Conservation (phyloP, 345 rosid genomes). For the Erodium maritimum region DNA sequence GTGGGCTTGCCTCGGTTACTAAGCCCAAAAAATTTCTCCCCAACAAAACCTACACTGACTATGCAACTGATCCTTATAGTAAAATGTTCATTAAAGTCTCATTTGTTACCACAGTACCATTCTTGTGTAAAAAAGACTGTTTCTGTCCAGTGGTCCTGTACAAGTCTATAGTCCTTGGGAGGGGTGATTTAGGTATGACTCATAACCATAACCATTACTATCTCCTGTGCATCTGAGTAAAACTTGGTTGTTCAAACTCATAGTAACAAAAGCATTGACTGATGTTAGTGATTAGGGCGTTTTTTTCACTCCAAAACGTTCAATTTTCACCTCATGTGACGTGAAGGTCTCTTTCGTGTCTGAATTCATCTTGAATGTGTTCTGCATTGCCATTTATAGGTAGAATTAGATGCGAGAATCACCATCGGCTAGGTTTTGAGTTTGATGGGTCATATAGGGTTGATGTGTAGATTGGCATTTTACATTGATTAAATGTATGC, state of each 20-base stretch:
- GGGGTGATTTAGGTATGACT: background rate
- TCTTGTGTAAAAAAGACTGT: background rate
- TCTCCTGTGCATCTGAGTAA: background rate
- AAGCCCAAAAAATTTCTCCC: too few relatives aligned
- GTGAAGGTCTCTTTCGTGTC: background rate
- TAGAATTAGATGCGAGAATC: background rate
- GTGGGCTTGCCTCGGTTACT: too few relatives aligned
- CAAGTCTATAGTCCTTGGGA: background rate
- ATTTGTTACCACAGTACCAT: background rate
- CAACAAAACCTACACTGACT: too few relatives aligned
- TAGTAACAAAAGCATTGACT: background rate
- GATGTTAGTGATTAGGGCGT: too few relatives aligned
- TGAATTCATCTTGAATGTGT: background rate
- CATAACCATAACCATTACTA: background rate
- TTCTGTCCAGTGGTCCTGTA: background rate
- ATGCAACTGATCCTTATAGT: background rate
- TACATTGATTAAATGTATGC: too few relatives aligned
- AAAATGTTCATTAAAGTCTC: background rate
- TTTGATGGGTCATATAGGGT: too few relatives aligned
- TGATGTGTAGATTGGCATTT: too few relatives aligned
- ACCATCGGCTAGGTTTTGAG: too few relatives aligned
- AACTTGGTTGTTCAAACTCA: background rate
- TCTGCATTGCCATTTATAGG: background rate
- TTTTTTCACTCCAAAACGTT: too few relatives aligned
- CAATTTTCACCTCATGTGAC: background rate